Evolutionary conservation across 192 early-diverging fungal genomes (phyloP), one percentile per base, ranked within the genome.

Genomic region (Umbelopsis ramanniana): DNA sequence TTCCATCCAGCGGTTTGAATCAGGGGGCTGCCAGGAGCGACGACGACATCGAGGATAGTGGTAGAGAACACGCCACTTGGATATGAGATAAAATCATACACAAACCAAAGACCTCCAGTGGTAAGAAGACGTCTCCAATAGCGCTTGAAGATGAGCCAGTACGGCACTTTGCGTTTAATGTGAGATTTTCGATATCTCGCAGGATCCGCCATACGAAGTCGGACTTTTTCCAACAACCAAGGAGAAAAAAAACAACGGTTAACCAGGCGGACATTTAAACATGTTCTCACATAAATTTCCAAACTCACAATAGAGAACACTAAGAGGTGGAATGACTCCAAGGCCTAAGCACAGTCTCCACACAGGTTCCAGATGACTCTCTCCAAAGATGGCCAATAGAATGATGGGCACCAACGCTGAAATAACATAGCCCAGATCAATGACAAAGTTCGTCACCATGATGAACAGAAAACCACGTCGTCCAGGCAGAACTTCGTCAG

Each of bases 301-400:
- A 21, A 9, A 46, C 77, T 73, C 72, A 79, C 77, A 88, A 69
- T 86, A 86, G 38, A 86, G 37, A 8, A 86, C 80, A 21, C 82
- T 82, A 17, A 86, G 71, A 45, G 84, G 84, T 6, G 81, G 81
- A 15, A 86, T 40, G 46, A 82, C 74, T 26, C 87, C 87, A 29
- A 87, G 73, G 37, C 83, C 87, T 23, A 89, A 82, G 1, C 76
- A 84, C 5, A 84, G 70, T 66, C 87, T 79, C 87, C 87, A 87
- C 17, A 82, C 79, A 54, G 77, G 80, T 29, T 81, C 78, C n/a
- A 82, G 71, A 22, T 69, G 55, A 46, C 72, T 72, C 29, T 78
- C 78, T n/a, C 82, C 85, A 72, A 75, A 83, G 24, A 83, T 84
- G 15, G 84, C 72, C 29, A 87, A 53, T 43, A 87, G 75, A 37